Evolutionary conservation across 164 flowering plant genomes (phyloP), one percentile per base, ranked within the genome.

Genomic region (Chloranthus sessilifolius): DNA sequence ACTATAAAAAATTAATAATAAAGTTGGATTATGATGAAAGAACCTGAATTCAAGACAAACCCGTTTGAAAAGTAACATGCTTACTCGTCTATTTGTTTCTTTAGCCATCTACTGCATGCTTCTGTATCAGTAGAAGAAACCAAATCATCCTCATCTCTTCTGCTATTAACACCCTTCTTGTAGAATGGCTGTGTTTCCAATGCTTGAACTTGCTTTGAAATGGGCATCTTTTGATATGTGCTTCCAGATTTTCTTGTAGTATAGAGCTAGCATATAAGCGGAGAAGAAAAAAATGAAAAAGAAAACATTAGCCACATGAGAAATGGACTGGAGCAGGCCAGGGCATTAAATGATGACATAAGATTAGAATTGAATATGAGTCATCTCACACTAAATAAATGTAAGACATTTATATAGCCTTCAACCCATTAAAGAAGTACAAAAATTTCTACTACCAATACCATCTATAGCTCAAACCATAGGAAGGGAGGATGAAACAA

Each of bases 181-280:
- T 81, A 91, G 51, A 62, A 88, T 24, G 94, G 82, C 49, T 85
- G 95, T 25, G 42, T 45, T 21, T 73, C 53, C 67, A 91, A 69
- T 9, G 79, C 68, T 45, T 62, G 73, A 14, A 55, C 61, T 74
- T 82, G 94, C 64, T 83, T 88, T 73, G 55, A 2, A 81, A 66
- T 4, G 96, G 98, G 71, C 98, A 91, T 60, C 69, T 71, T 62
- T 65, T 80, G 4, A 80, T 42, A 63, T 91, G 96, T 7, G 80
- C 76, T 48, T 80, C 81, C 1, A 91, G 71, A 60, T 85, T 83
- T n/a, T 74, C 86, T 55, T 65, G 61, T 10, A 91, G 79, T 37
- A 91, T 85, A 58, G 75, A 63, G 61, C 96, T 88, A 10, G 20
- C 21, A 16, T 4, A 45, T 10, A 28, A 12, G 17, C 4, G 27